phyloP scores from a whole-genome alignment of 306 rosid species.

The Quercus bicolor region DNA sequence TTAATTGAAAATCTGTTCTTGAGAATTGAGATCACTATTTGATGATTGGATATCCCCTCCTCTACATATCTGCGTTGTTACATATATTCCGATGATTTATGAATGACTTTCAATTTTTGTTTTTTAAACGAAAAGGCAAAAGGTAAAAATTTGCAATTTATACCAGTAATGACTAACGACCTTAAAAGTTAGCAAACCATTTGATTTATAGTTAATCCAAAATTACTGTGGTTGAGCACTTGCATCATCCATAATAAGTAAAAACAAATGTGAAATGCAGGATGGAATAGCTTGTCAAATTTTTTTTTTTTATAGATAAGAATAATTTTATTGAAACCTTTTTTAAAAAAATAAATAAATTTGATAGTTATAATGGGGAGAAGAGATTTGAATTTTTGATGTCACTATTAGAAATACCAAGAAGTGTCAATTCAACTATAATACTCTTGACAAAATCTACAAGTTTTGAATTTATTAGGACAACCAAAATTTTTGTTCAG shows the following conservation, averaged over 20 bases:
- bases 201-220: not conserved
- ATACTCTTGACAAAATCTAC: too few species aligned
- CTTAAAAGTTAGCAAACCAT: not conserved
- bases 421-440: too few species aligned
- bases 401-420: too few species aligned
- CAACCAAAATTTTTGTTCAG: too few species aligned
- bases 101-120: too few species aligned
- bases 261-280: not conserved
- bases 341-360: too few species aligned
- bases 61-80: not conserved
- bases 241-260: not conserved
- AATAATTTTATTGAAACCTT: too few species aligned
- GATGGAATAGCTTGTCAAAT: not conserved
- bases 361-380: too few species aligned
- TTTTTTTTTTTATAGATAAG: too few species aligned
- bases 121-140: not conserved
- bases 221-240: not conserved
- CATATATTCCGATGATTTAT: not conserved
- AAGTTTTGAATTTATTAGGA: too few species aligned
- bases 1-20: too few species aligned
- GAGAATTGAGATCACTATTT: not conserved
- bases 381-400: too few species aligned
- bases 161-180: not conserved
- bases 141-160: not conserved
- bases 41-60: not conserved